Evolutionary conservation across 2,329 filamentous ascomycete genomes (phyloP).

Genomic region (Nigrospora oryzae): DNA sequence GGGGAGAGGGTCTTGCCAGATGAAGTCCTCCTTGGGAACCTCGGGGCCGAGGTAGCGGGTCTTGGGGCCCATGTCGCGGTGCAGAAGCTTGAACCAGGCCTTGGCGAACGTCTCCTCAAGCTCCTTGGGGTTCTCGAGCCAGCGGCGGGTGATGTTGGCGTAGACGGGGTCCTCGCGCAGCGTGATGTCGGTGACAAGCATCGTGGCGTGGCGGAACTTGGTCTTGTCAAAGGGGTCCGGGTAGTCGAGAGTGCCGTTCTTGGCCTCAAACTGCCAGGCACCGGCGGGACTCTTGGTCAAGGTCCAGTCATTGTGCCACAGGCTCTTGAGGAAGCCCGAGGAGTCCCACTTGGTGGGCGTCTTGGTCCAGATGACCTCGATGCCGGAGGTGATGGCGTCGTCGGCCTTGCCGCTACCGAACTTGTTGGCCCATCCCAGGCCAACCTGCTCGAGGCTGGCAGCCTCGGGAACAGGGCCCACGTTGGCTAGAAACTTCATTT

Average conservation of each 20-base stretch:
- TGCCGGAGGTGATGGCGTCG: constrained; percentile 65
- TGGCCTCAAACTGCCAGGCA: constrained; percentile 69
- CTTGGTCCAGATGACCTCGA: constrained; percentile 74
- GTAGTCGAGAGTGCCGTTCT: constrained; percentile 57
- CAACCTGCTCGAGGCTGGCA: constrained; percentile 56
- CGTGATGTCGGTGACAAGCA: constrained; percentile 69
- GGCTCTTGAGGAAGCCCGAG: constrained; percentile 56
- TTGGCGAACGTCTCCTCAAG: constrained; percentile 61
- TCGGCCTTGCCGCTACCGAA: constrained; percentile 59
- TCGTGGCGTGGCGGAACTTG: constrained; percentile 67
- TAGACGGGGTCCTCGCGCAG: constrained; percentile 64
- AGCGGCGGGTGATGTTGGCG: constrained; percentile 67
- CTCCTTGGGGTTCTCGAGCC: constrained; percentile 59
- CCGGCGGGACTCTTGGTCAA: constrained; percentile 67
- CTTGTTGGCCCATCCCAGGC: constrained; percentile 64
- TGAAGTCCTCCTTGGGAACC: constrained; percentile 57
- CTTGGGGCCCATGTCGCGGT: constrained; percentile 70
- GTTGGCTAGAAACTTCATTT: constrained; percentile 34
- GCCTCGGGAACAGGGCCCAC: constrained; percentile 61
- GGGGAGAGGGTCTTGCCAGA: constrained; percentile 71
- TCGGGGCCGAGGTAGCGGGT: constrained; percentile 68
- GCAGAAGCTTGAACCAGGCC: constrained; percentile 78
- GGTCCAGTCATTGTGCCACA: constrained; percentile 75
- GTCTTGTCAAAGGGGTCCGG: constrained; percentile 61
- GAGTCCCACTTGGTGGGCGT: constrained; percentile 66